phyloP scores from a whole-genome alignment of 495 filamentous ascomycete species.

The Halenospora varia region DNA sequence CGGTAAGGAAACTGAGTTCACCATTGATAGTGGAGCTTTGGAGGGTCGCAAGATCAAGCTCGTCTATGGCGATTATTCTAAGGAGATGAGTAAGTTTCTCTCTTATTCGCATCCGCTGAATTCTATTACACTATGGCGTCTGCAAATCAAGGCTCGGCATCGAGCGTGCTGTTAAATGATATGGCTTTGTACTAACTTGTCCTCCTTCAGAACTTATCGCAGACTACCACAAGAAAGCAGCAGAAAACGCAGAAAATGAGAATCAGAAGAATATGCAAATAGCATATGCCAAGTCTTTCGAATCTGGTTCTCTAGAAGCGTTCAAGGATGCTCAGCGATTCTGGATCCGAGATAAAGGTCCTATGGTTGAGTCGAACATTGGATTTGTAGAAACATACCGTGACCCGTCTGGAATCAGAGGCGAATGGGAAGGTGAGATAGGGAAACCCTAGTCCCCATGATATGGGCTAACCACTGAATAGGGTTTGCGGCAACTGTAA shows the following conservation, averaged over 20 bases:
- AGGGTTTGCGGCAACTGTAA: conserved; percentile 49
- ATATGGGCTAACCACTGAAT: neutral
- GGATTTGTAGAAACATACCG: conserved; percentile 97
- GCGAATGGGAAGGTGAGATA: conserved; percentile 80
- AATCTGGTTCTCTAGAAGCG: conserved; percentile 75
- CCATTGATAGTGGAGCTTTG: conserved; percentile 56
- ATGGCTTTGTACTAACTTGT: neutral
- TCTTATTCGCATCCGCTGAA: too few relatives aligned
- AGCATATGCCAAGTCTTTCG: conserved; percentile 81
- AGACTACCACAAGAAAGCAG: conserved; percentile 64
- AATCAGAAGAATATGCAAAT: conserved; percentile 81
- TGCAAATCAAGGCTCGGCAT: too few relatives aligned
- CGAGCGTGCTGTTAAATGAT: too few relatives aligned
- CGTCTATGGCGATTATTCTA: conserved; percentile 77
- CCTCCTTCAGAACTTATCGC: conserved; percentile 53
- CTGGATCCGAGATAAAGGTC: conserved; percentile 91
- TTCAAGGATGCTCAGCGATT: conserved; percentile 88
- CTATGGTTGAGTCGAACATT: conserved; percentile 84
- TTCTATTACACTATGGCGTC: too few relatives aligned
- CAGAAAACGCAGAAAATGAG: conserved; percentile 74
- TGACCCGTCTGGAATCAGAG: conserved; percentile 86
- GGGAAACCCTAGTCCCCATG: neutral
- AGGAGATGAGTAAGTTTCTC: conserved; percentile 62
- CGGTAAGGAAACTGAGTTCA: conserved; percentile 60
- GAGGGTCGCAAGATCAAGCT: conserved; percentile 67